phyloP scores from a whole-genome alignment of 495 filamentous ascomycete species.

The Penicillium parvum region DNA sequence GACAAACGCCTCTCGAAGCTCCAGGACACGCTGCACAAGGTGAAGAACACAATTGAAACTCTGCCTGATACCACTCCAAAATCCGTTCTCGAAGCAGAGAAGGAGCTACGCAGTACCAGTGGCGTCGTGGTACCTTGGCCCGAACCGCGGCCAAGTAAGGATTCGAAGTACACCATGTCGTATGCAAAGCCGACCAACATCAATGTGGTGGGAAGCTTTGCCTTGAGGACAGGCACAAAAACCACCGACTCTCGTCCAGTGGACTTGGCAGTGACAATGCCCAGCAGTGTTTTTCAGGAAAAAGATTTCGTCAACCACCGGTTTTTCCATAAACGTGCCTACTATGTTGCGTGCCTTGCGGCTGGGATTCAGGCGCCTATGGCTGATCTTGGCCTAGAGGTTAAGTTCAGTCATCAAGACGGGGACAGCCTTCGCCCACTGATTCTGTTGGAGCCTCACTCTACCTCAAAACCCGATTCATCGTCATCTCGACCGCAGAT shows the following conservation, averaged over 20 bases:
- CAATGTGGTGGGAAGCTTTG: slow-evolving; percentile 87
- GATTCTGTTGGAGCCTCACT: slow-evolving; percentile 50
- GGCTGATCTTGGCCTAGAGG: slow-evolving; percentile 45
- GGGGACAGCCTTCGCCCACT: slow-evolving; percentile 76
- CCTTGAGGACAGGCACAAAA: slow-evolving; percentile 67
- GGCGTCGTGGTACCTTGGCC: slow-evolving; percentile 76
- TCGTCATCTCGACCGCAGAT: slow-evolving; percentile 52
- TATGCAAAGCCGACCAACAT: slow-evolving; percentile 72
- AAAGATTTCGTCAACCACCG: slow-evolving; percentile 93
- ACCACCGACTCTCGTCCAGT: slow-evolving; percentile 53
- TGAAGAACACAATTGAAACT: slow-evolving; percentile 72
- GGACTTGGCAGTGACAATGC: slow-evolving; percentile 86
- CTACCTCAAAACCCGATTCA: slow-evolving; percentile 20
- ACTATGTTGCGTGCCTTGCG: slow-evolving; percentile 79
- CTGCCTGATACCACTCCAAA: slow-evolving; percentile 55
- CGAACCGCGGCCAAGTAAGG: slow-evolving; percentile 63
- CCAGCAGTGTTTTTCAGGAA: slow-evolving; percentile 72
- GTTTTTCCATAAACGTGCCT: slow-evolving; percentile 93
- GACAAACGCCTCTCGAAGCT: slow-evolving; percentile 56
- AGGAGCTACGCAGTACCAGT: slow-evolving; percentile 58
- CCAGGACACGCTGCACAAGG: slow-evolving; percentile 64
- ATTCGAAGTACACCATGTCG: slow-evolving; percentile 73
- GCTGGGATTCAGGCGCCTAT: slow-evolving; percentile 55
- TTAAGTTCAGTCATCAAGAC: slow-evolving; percentile 65
- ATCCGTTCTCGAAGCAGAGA: slow-evolving; percentile 60